Evolutionary conservation across 139 green algal genomes (phyloP), one percentile per base, ranked within the genome.

Genomic region (Bryopsis sp.): DNA sequence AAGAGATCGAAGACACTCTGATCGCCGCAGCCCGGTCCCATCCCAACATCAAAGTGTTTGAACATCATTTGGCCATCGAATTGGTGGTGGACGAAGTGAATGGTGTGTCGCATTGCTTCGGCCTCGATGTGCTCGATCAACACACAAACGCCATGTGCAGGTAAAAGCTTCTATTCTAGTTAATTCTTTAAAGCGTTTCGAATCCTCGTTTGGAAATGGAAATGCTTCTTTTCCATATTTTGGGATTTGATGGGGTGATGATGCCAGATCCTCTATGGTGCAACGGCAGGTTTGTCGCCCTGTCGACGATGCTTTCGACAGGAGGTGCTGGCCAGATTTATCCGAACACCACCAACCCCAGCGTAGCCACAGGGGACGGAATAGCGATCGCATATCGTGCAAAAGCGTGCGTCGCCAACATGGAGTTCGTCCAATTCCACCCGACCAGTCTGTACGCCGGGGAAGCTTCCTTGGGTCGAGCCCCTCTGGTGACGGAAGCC

Each of bases 351-450:
- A 99, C 94, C 70, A 99, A 99, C 81, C 94, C 94, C 0, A 47
- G 74, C n/a, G 92, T 98, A 2, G 74, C 84, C 7, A 99, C 94
- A 3, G 94, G 94, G 0, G 94, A 99, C 66, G 94, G 94, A 62
- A 89, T 99, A 19, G 94, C 94, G 6, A 95, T 99, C 84, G 93
- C 94, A 0, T 85, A 86, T 60, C 79, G 93, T 39, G 94, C 90
- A 0, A 72, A 78, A 19, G 91, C 88, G 1, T 65, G 66, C 11
- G 76, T 97, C 5, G 83, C 78, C 35, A 97, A 98, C 86, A 95
- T 99, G 88, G 94, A 98, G 76, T 99, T 99, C 78, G 80, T 98
- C 28, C 94, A 99, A 86, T 98, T 99, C 81, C 93, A 99, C 81
- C 93, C 93, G 0, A 97, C 92, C 1, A 81, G 81, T 1, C 78